phyloP scores from a whole-genome alignment of 148 eudicot genomes.

The Vaccinium vitisidaea region DNA sequence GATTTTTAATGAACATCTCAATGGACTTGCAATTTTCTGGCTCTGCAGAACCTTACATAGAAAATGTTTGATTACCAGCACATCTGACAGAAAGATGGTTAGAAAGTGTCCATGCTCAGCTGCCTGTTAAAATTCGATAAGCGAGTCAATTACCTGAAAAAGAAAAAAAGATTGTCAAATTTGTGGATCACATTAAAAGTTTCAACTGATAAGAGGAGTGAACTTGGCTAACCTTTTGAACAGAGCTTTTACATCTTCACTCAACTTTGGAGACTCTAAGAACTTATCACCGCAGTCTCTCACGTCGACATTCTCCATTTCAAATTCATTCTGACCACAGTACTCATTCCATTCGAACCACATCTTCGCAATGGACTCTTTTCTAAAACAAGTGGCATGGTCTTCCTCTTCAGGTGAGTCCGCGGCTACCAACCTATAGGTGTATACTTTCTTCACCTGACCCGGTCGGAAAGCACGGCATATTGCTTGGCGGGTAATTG shows the following conservation, averaged over 20 bases:
- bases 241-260: conserved; percentile 58
- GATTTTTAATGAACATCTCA: background rate
- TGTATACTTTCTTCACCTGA: conserved; percentile 66
- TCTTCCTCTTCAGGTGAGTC: conserved; percentile 84
- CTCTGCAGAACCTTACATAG: background rate
- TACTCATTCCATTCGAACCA: conserved; percentile 91
- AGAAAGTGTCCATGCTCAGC: background rate
- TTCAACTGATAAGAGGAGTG: background rate
- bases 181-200: background rate
- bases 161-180: background rate
- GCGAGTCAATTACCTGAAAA: conserved; percentile 13
- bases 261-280: conserved; percentile 47
- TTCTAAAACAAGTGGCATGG: conserved; percentile 71
- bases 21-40: background rate
- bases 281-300: conserved; percentile 62
- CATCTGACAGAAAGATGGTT: background rate
- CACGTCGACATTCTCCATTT: conserved; percentile 53
- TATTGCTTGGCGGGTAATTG: conserved; percentile 92
- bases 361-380: conserved; percentile 80
- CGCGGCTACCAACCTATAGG: conserved; percentile 71
- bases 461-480: conserved; percentile 96
- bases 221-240: conserved; percentile 54
- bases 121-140: background rate
- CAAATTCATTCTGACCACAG: conserved; percentile 46
- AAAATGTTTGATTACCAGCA: background rate